Percentiles rank a stretch among this genome's conserved stretches.
phyloP scores from a whole-genome alignment of 768 basidiomycete species.

The Mycena alexandri region DNA sequence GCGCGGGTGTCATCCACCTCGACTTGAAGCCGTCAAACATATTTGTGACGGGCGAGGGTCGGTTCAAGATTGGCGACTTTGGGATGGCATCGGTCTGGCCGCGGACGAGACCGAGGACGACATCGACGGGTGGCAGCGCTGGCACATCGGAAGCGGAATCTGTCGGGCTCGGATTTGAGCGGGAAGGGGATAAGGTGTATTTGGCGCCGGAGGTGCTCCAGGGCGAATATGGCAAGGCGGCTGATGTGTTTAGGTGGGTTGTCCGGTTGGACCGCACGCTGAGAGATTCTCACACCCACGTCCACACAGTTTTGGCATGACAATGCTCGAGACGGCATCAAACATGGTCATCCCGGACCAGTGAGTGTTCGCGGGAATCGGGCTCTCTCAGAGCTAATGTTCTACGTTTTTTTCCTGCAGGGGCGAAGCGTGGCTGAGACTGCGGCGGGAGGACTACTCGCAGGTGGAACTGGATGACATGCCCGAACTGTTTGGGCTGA shows the following conservation, averaged over 20 bases:
- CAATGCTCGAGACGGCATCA: conserved; percentile 93
- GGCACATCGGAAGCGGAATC: conserved; percentile 47
- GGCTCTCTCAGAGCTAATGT: conserved; percentile 43
- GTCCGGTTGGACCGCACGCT: conserved; percentile 49
- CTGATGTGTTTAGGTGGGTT: conserved; percentile 96
- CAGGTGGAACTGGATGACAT: conserved; percentile 82
- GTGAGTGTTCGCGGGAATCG: conserved; percentile 63
- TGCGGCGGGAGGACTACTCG: conserved; percentile 91
- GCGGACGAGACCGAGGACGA: conserved; percentile 49
- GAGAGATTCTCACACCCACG: conserved; percentile 59
- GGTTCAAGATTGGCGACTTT: conserved; percentile 98
- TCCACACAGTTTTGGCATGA: conserved; percentile 87
- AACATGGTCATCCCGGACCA: conserved; percentile 98
- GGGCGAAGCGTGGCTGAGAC: conserved; percentile 94
- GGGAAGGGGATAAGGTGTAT: conserved; percentile 98
- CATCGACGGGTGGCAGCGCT: conserved; percentile 26
- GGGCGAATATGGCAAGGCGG: conserved; percentile 91
- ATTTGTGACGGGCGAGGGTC: conserved; percentile 87
- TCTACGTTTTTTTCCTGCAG: conserved; percentile 61
- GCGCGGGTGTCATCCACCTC: conserved; percentile 89
- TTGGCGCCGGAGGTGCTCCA: conserved; percentile 96
- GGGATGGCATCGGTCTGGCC: conserved; percentile 98
- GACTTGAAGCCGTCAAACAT: conserved; percentile 99
- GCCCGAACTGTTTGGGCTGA: conserved; percentile 73
- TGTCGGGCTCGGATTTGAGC: conserved; percentile 83